A percentile compares a stretch with the other conserved stretches of the same genome.
These are phyloP conservation scores for Blastobotrys peoriensis DNA, from an alignment of 805 yeast species.

Conservation along the genomic window DNA sequence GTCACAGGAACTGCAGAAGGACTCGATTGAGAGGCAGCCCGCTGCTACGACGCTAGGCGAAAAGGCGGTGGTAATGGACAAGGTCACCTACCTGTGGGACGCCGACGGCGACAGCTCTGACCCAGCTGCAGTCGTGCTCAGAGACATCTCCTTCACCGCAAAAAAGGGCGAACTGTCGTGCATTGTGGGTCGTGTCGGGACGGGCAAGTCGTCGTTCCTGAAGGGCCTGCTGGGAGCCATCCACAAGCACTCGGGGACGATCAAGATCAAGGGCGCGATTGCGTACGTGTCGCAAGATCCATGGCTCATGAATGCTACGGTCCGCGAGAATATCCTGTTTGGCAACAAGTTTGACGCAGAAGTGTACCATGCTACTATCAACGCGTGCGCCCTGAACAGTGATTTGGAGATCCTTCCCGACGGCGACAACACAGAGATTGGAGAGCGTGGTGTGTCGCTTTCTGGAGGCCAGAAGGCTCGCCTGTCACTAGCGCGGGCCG, in stretches of 20 bases:
- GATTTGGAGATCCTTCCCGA: conserved; percentile 78
- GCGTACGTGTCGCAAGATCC: conserved; percentile 86
- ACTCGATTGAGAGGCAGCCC: conserved; percentile 28
- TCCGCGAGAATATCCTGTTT: conserved; percentile 82
- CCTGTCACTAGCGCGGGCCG: conserved; percentile 89
- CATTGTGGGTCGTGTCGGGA: conserved; percentile 79
- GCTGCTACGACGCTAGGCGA: conserved; percentile 47
- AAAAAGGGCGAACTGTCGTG: conserved; percentile 72
- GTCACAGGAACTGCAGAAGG: conserved; percentile 39
- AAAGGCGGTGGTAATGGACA: conserved; percentile 29
- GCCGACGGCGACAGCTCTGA: conserved; percentile 38
- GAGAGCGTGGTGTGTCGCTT: conserved; percentile 93
- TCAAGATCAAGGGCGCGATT: conserved; percentile 58
- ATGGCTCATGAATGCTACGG: conserved; percentile 89
- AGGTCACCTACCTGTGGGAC: conserved; percentile 23
- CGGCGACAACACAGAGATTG: conserved; percentile 89
- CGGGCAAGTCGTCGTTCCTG: conserved; percentile 76
- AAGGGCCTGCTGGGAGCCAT: conserved; percentile 75
- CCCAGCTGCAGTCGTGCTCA: conserved; percentile 29
- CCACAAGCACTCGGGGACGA: conserved; percentile 60
- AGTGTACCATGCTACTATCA: conserved; percentile 72
- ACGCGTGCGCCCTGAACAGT: conserved; percentile 79
- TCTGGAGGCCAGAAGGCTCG: conserved; percentile 99
- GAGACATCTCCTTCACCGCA: conserved; percentile 53
- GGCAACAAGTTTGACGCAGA: conserved; percentile 79